Evolutionary conservation across 1,284 basidiomycete genomes (phyloP), one percentile per base, ranked within the genome.

Genomic region (Pyrrhoderma noxium): DNA sequence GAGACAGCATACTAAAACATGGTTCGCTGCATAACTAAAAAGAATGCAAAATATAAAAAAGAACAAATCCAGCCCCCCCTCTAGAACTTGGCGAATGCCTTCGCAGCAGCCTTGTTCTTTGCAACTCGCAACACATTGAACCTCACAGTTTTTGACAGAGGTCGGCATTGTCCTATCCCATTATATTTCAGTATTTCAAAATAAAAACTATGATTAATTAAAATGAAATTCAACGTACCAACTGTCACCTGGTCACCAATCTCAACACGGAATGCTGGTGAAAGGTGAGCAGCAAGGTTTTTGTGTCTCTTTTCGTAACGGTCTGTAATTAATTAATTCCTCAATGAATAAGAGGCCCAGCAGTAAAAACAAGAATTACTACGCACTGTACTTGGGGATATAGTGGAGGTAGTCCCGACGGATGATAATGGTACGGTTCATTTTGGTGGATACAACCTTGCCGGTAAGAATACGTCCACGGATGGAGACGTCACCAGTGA

Each of bases 341-440:
- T 19, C n/a, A n/a, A n/a, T n/a, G n/a, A n/a, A n/a, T n/a, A n/a
- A n/a, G n/a, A n/a, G n/a, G n/a, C n/a, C n/a, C 38, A 18, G 21
- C 21, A 44, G 54, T 54, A 49, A 21, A 39, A 51, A 41, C 40
- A 55, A 37, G 35, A 34, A 39, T 36, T 40, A 16, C 25, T 60
- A 69, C 72, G 58, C 67, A 91, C 89, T 92, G 84, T 99, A 99
- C 80, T 99, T 99, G 63, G 94, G 92, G 67, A 99, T 84, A 74
- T 91, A 99, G 78, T 98, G 96, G 51, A 95, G 84, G 72, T 98
- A 99, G 70, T 99, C 96, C 66, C 96, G 81, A 60, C 96, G 94
- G 75, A 99, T 93, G 74, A 99, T 84, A 69, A 98, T 81, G 57
- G 96, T 99, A 67, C 96, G 92, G 70, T 88, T 96, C 96, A 99